Evolutionary conservation across 805 yeast genomes (phyloP), one percentile per base, ranked within the genome.

Genomic region (Candida nonsorbophila): DNA sequence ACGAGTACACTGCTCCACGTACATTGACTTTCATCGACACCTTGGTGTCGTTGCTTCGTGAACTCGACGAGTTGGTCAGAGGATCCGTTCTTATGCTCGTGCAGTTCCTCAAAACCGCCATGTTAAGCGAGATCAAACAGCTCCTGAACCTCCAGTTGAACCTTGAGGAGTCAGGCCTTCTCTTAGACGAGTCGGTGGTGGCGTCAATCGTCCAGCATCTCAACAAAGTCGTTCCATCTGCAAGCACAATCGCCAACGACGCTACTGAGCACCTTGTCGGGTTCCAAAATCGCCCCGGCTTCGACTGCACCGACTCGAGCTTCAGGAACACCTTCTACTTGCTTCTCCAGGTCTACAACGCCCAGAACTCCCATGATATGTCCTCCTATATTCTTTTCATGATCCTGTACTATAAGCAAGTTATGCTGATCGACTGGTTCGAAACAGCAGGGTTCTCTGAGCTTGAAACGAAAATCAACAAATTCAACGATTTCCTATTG

Each of bases 111-210:
- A n/a, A n/a, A n/a, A n/a, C n/a, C n/a, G n/a, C n/a, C n/a, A n/a
- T n/a, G n/a, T n/a, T n/a, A n/a, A n/a, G n/a, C 14, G 43, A 39
- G 27, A 16, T 36, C 6, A 25, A 36, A n/a, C 42, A 38, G 21
- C 24, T 32, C 3, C 20, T 30, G 3, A 38, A 38, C 20, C 22
- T 36, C 15, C 38, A 32, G 25, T 20, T 33, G 6, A 27, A 35
- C 15, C 23, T 38, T 11, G 34, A 38, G 21, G 37, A 33, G 11
- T 12, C 20, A 13, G 27, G 28, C 12, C 25, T 38, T 4, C 25
- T 15, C 10, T n/a, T 38, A 14, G 22, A 22, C 14, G 30, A 28
- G 5, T n/a, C n/a, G n/a, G n/a, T n/a, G n/a, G n/a, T n/a, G n/a
- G n/a, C n/a, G n/a, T n/a, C n/a, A n/a, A n/a, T n/a, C n/a, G n/a